Evolutionary conservation across 2,329 filamentous ascomycete species (phyloP).

Genomic region (Neofusicoccum parvum): DNA sequence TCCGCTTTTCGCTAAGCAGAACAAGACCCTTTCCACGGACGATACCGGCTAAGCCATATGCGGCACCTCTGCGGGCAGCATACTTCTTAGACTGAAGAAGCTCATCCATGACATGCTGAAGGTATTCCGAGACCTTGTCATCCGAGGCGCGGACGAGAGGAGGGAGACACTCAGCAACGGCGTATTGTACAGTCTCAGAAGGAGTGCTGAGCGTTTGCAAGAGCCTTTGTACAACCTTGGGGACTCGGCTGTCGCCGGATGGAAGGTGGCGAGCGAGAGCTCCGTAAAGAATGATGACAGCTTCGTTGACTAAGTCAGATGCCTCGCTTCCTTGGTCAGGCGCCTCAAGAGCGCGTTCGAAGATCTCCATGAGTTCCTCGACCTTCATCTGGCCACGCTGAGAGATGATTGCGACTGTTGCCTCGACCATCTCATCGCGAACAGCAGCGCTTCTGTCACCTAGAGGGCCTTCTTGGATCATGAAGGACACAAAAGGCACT

Average conservation of each 20-base stretch:
- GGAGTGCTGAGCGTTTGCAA: conserved; percentile 88
- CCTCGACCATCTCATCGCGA: conserved; percentile 87
- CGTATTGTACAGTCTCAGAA: conserved; percentile 95
- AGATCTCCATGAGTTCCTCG: conserved; percentile 87
- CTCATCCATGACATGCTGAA: conserved; percentile 77
- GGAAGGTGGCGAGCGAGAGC: conserved; percentile 86
- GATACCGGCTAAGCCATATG: conserved; percentile 90
- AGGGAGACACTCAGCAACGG: conserved; percentile 90
- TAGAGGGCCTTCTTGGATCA: conserved; percentile 85
- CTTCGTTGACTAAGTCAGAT: conserved; percentile 90
- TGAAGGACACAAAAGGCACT: conserved; percentile 77
- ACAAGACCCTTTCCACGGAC: conserved; percentile 85
- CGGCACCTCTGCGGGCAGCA: conserved; percentile 87
- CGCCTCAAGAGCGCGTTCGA: conserved; percentile 83
- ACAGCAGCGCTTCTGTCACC: conserved; percentile 78
- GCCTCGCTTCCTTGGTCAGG: conserved; percentile 80
- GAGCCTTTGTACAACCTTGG: conserved; percentile 82
- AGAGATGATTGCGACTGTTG: conserved; percentile 79
- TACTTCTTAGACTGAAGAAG: conserved; percentile 89
- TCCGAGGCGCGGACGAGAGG: conserved; percentile 82
- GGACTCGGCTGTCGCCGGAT: conserved; percentile 81
- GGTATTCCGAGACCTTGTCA: conserved; percentile 76
- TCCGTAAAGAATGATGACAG: conserved; percentile 96
- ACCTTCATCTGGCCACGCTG: conserved; percentile 79
- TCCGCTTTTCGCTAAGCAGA: conserved; percentile 79